phyloP scores from a whole-genome alignment of 768 basidiomycete genomes.

The Lentinula raphanica region DNA sequence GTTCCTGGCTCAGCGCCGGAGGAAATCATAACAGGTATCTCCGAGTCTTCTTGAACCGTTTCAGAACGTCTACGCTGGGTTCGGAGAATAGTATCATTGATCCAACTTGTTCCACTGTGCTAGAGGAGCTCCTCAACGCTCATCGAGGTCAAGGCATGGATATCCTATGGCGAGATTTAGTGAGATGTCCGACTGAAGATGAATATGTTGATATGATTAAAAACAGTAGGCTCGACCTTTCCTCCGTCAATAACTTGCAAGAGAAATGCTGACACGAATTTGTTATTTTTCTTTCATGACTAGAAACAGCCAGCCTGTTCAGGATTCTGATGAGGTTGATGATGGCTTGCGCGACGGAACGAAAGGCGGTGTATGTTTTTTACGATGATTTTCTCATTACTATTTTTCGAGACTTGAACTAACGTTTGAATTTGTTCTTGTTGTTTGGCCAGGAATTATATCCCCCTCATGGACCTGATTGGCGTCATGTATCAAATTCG shows the following conservation, averaged over 20 bases:
- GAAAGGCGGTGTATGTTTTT: slow-evolving; percentile 46
- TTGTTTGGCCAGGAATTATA: slow-evolving; percentile 61
- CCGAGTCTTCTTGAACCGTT: neutral
- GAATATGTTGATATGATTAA: slow-evolving; percentile 97
- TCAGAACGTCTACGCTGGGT: no score
- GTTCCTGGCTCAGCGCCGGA: slow-evolving; percentile 35
- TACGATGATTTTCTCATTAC: neutral
- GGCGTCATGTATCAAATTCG: slow-evolving; percentile 95
- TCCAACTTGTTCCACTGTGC: no score
- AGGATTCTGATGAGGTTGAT: slow-evolving; percentile 90
- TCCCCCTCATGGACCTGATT: slow-evolving; percentile 89
- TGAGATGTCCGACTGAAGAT: slow-evolving; percentile 89
- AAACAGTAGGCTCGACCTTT: slow-evolving; percentile 86
- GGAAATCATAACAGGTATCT: neutral
- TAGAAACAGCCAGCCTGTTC: slow-evolving; percentile 94
- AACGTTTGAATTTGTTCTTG: no score
- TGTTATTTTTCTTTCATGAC: neutral
- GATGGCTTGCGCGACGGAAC: slow-evolving; percentile 81
- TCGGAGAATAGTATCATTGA: no score
- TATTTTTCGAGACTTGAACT: no score
- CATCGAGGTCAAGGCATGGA: slow-evolving; percentile 96
- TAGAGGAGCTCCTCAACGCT: slow-evolving; percentile 69
- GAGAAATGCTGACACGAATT: no score
- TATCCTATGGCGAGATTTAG: slow-evolving; percentile 87
- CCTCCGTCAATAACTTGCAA: no score